These are phyloP conservation scores for Paramecium sonneborni DNA, from an alignment of 73 alveolate genomes.

Conservation along the genomic window DNA sequence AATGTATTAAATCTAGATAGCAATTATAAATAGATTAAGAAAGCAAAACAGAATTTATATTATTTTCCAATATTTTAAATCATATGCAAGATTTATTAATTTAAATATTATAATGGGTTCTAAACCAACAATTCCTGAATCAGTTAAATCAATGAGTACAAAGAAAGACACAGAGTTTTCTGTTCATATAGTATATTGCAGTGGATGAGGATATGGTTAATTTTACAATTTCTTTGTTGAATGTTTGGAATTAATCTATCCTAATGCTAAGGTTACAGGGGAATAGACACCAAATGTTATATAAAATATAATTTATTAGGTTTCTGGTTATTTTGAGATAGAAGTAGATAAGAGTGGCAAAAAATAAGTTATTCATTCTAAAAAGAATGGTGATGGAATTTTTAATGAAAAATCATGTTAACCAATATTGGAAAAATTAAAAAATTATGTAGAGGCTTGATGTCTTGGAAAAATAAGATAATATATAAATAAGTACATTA, in stretches of 20 bases:
- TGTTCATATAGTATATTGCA: not conserved
- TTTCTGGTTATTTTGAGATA: not conserved
- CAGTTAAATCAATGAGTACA: slow-evolving; percentile 5
- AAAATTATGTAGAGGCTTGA: not conserved
- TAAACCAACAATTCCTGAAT: slow-evolving; percentile 20
- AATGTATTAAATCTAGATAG: too few relatives aligned
- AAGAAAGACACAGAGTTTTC: not conserved
- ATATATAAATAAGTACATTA: not conserved
- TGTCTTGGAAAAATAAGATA: not conserved
- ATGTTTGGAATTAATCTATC: not conserved
- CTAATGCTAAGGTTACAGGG: not conserved
- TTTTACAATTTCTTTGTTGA: not conserved
- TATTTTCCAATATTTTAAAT: not conserved
- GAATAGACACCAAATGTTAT: not conserved
- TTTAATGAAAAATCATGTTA: not conserved
- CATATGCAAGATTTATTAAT: not conserved
- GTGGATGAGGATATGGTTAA: slow-evolving; percentile 21
- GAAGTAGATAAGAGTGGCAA: not conserved
- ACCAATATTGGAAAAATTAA: not conserved
- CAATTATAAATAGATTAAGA: too few relatives aligned
- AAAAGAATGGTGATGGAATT: not conserved
- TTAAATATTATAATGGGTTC: slow-evolving; percentile 16
- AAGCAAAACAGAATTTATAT: not conserved
- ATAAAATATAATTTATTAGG: not conserved
- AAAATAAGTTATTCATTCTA: not conserved